Percentiles rank a stretch among this genome's conserved stretches.
Evolutionary conservation across 1,284 basidiomycete genomes (phyloP).

Genomic region (Veloporphyrellus conicus): DNA sequence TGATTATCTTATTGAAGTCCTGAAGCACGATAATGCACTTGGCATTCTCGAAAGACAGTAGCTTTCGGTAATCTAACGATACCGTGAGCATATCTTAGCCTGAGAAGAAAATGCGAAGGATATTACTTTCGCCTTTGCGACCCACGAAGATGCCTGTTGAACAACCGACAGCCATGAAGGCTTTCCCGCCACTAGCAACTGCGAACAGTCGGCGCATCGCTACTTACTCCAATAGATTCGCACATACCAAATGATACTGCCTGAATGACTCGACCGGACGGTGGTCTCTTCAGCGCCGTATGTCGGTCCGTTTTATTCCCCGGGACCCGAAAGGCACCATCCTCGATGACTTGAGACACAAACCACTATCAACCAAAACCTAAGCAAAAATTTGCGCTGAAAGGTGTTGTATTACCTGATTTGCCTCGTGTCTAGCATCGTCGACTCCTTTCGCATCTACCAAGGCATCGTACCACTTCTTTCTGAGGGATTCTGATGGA

Average conservation of each 20-base stretch:
- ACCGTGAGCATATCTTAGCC: slow-evolving; percentile 1
- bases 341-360: slow-evolving; percentile 53
- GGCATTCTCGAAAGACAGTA: slow-evolving; percentile 48
- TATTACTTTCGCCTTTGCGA: slow-evolving; percentile 47
- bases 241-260: slow-evolving; percentile 62
- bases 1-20: slow-evolving; percentile 60
- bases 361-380: slow-evolving; percentile 50
- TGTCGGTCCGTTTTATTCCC: slow-evolving; percentile 33
- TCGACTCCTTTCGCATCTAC: slow-evolving; percentile 59
- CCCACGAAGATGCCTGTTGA: slow-evolving; percentile 64
- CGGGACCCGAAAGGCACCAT: slow-evolving; percentile 55
- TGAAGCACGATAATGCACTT: slow-evolving; percentile 55
- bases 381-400: slow-evolving; percentile 4
- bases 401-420: slow-evolving; percentile 48
- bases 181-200: slow-evolving; percentile 43
- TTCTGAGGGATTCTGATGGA: slow-evolving; percentile 49
- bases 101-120: slow-evolving; percentile 7
- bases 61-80: slow-evolving; percentile 50
- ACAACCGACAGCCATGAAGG: slow-evolving; percentile 60
- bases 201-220: slow-evolving; percentile 1
- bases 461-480: slow-evolving; percentile 60
- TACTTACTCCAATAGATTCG: not conserved
- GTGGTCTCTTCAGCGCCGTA: slow-evolving; percentile 32
- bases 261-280: slow-evolving; percentile 55
- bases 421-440: slow-evolving; percentile 59